These are phyloP conservation scores for Omphalea diandra DNA, from an alignment of 441 rosid species.

Conservation along the genomic window DNA sequence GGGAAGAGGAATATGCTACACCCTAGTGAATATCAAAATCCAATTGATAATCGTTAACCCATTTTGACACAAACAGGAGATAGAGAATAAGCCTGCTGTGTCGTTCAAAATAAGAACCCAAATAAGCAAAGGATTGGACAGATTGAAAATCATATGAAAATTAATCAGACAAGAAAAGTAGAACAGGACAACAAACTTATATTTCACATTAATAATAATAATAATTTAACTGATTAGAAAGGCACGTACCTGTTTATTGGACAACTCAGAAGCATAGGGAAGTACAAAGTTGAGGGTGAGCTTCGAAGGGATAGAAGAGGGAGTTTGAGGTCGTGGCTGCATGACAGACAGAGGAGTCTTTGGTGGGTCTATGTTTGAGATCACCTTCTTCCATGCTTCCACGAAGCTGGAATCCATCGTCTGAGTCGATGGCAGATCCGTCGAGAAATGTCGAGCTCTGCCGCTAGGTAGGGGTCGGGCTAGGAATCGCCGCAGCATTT, in stretches of 20 bases:
- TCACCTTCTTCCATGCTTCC: conserved; percentile 49
- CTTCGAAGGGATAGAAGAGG: conserved; percentile 47
- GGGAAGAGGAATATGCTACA: no score
- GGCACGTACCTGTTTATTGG: conserved; percentile 43
- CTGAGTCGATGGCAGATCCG: conserved; percentile 33
- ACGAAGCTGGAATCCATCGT: conserved; percentile 34
- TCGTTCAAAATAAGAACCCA: neutral
- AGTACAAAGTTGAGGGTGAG: conserved; percentile 56
- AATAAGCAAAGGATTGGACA: neutral
- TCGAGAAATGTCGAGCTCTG: conserved; percentile 32
- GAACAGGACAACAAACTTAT: neutral
- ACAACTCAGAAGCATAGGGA: conserved; percentile 46
- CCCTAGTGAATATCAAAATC: neutral
- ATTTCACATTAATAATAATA: neutral
- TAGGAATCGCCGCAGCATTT: conserved; percentile 34
- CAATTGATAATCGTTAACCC: neutral
- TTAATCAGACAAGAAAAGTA: no score
- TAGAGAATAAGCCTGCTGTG: neutral
- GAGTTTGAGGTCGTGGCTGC: conserved; percentile 37
- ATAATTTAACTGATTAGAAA: neutral
- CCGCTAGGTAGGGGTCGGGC: conserved; percentile 19
- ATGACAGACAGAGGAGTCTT: conserved; percentile 48
- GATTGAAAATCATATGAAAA: neutral
- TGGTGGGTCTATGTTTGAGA: conserved; percentile 45
- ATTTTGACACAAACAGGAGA: neutral